Conservation (phyloP, 495 filamentous ascomycete genomes). For the Filosporella fistucella region DNA sequence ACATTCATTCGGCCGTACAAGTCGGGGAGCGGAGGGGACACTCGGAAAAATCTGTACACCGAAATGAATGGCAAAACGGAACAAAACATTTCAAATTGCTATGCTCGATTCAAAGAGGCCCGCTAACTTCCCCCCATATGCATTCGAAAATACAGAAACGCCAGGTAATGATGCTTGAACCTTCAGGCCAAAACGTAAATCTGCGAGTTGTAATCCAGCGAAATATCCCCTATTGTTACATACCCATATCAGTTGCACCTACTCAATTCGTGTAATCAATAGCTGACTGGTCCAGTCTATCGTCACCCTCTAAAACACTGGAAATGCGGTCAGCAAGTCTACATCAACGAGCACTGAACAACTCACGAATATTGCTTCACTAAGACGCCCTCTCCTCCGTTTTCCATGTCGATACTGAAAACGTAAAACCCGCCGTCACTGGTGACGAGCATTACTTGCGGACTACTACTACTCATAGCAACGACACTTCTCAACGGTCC, state of each 20-base stretch:
- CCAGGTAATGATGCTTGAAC: constrained; percentile 1
- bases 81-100: too few relatives aligned
- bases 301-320: constrained; percentile 46
- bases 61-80: too few relatives aligned
- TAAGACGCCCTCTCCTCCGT: constrained; percentile 88
- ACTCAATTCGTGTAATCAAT: constrained; percentile 25
- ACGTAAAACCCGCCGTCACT: constrained; percentile 94
- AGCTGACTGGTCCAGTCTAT: constrained; percentile 37
- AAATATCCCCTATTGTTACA: too few relatives aligned
- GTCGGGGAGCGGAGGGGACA: too few relatives aligned
- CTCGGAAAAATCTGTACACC: too few relatives aligned
- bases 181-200: not conserved
- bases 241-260: too few relatives aligned
- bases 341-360: not conserved
- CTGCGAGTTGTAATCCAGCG: too few relatives aligned
- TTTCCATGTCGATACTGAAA: constrained; percentile 90
- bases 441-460: constrained; percentile 97
- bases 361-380: constrained; percentile 86
- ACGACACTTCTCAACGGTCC: constrained; percentile 76
- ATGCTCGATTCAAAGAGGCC: not conserved
- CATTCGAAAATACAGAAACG: not conserved
- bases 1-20: too few relatives aligned
- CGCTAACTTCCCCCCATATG: not conserved
- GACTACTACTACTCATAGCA: constrained; percentile 87
- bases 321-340: constrained; percentile 1